Evolutionary conservation across 768 basidiomycete genomes (phyloP).

Genomic region (Panus rudis): DNA sequence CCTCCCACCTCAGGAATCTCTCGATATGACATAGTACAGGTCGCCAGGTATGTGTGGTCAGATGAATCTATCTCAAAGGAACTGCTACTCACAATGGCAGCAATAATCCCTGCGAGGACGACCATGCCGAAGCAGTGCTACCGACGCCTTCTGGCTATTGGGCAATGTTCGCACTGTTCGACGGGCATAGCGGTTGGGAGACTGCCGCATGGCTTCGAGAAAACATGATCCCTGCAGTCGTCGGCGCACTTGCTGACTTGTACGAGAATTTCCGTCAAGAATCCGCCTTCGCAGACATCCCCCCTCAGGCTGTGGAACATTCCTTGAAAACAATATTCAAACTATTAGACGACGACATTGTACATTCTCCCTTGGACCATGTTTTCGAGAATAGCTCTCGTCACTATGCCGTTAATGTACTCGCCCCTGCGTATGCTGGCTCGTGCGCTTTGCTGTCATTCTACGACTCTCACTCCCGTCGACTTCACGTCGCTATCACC

Average conservation of each 20-base stretch:
- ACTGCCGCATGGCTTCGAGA: slow-evolving; percentile 28
- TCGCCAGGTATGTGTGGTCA: slow-evolving; percentile 15
- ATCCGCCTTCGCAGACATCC: slow-evolving; percentile 4
- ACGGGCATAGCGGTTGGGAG: slow-evolving; percentile 27
- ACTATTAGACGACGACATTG: slow-evolving; percentile 34
- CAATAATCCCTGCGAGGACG: slow-evolving; percentile 23
- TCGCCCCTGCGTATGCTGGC: slow-evolving; percentile 30
- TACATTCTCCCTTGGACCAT: slow-evolving; percentile 25
- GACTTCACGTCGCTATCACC: slow-evolving; percentile 33
- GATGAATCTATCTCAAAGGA: not conserved
- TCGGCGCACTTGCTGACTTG: slow-evolving; percentile 17
- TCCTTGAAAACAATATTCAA: slow-evolving; percentile 33
- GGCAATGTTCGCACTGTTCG: slow-evolving; percentile 28
- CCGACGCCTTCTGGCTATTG: slow-evolving; percentile 21
- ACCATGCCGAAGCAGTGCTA: slow-evolving; percentile 16
- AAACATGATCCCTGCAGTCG: slow-evolving; percentile 23
- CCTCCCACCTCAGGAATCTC: no score
- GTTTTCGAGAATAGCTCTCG: slow-evolving; percentile 22
- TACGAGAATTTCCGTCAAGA: slow-evolving; percentile 5
- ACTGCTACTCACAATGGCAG: slow-evolving; percentile 3
- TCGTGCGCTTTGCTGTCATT: slow-evolving; percentile 40
- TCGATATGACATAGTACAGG: slow-evolving; percentile 17
- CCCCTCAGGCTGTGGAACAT: slow-evolving; percentile 26
- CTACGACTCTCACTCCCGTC: slow-evolving; percentile 33
- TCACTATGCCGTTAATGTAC: slow-evolving; percentile 21